Base-by-base conservation (phyloP, 179 eudicot species). In the Spergularia azorica region DNA sequence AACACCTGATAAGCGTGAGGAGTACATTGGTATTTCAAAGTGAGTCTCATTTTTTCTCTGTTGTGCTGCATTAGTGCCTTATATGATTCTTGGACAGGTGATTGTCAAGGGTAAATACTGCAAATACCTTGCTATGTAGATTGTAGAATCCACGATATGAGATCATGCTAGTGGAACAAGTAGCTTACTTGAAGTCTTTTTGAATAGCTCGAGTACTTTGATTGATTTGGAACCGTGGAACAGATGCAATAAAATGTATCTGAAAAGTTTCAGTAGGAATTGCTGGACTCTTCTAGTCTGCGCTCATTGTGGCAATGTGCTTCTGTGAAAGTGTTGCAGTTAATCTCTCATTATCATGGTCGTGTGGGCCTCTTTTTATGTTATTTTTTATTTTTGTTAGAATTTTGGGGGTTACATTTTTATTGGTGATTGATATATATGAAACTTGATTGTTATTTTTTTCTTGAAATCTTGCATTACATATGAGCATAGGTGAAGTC, bases 1-100 rank as follows among this genome's bases (percentile, higher is more conserved):
- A 82, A 67, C 84, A 72, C 84, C 89, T 0, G 97, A 88, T 83
- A 85, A 80, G 3, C 90, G 92, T 54, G 98, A 95, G 69, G 91
- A 90, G 75, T 92, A 91, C 79, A 81, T 91, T 48, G 88, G 90
- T 68, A 87, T 95, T 76, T 87, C 90, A 63, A 87, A 76, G 98
- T 91, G 67, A 75, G 90, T 85, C 71, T 57, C 52, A 62, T 57
- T 56, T 39, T 46, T 3, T 67, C 13, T 46, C 21, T 67, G 12
- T 26, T 17, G n/a, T 46, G 6, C 6, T 3, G 6, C 48, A 7
- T 7, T 7, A 43, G 8, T 43, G 48, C 48, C 48, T 43, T 43
- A 43, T 43, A 43, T 43, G 48, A 5, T 43, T 43, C 48, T 43
- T 43, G 14, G 50, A 64, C 68, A 64, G 17, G 38, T 4, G 6